Evolutionary conservation across 768 basidiomycete species (phyloP).

Genomic region (Lactarius sp.): DNA sequence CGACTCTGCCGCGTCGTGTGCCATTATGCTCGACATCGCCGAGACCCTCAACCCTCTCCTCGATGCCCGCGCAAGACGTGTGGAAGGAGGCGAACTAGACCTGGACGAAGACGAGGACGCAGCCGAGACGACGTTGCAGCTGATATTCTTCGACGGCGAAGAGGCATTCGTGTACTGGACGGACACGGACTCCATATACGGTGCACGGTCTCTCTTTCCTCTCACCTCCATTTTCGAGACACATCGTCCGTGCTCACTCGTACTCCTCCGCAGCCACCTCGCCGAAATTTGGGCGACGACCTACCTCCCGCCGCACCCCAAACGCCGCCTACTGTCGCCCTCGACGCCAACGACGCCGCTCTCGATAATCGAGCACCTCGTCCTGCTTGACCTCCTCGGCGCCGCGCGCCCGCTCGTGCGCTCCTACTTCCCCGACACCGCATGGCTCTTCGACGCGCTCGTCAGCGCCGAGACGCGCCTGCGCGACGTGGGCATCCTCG

Average conservation of each 20-base stretch:
- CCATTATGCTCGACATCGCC: slow-evolving; percentile 89
- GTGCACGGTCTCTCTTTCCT: slow-evolving; percentile 67
- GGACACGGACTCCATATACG: slow-evolving; percentile 85
- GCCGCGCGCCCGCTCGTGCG: slow-evolving; percentile 66
- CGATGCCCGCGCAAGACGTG: slow-evolving; percentile 48
- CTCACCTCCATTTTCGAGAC: too few species aligned
- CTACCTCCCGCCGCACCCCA: slow-evolving; percentile 54
- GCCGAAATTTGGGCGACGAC: slow-evolving; percentile 78
- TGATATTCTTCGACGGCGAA: slow-evolving; percentile 97
- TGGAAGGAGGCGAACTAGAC: slow-evolving; percentile 42
- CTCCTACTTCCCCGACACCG: slow-evolving; percentile 83
- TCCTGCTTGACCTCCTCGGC: slow-evolving; percentile 91
- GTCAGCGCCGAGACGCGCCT: slow-evolving; percentile 67
- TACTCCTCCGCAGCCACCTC: slow-evolving; percentile 58
- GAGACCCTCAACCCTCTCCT: slow-evolving; percentile 74
- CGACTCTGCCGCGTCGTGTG: slow-evolving; percentile 93
- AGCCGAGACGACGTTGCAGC: slow-evolving; percentile 79
- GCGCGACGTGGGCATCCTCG: slow-evolving; percentile 54
- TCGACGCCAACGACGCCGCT: slow-evolving; percentile 54
- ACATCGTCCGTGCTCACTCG: background rate
- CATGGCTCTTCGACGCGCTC: slow-evolving; percentile 87
- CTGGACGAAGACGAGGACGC: slow-evolving; percentile 76
- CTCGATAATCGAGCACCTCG: slow-evolving; percentile 79
- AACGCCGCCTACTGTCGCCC: slow-evolving; percentile 49
- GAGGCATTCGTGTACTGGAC: slow-evolving; percentile 95